Percentiles rank a stretch among this genome's conserved stretches.
Evolutionary conservation across 345 rosid species (phyloP).

Genomic region (Salix dunnii): DNA sequence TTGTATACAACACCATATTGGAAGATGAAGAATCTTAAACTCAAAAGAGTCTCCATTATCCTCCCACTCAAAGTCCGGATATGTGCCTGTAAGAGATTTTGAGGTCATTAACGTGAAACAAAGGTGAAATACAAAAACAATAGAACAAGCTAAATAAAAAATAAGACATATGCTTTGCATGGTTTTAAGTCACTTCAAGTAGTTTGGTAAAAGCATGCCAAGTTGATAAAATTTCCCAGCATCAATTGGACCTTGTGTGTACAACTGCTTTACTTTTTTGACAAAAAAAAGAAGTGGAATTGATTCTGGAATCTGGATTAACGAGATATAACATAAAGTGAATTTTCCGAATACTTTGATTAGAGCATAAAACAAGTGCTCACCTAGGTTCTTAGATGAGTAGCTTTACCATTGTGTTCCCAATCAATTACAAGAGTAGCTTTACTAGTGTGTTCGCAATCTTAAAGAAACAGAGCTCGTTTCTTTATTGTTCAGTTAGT

Average conservation of each 20-base stretch:
- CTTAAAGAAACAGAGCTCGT: too few relatives aligned
- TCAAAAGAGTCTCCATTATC: constrained; percentile 78
- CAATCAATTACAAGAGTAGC: too few relatives aligned
- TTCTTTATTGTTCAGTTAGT: too few relatives aligned
- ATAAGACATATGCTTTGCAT: background rate
- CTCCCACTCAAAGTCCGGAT: constrained; percentile 81
- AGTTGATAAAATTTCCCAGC: background rate
- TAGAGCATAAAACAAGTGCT: too few relatives aligned
- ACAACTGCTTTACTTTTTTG: too few relatives aligned
- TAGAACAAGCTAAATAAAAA: background rate
- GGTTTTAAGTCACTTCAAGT: background rate
- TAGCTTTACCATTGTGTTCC: too few relatives aligned
- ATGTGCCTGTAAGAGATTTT: constrained; percentile 55
- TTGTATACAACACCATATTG: constrained; percentile 96
- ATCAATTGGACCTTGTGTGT: background rate
- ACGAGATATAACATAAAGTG: background rate
- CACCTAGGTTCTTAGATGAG: too few relatives aligned
- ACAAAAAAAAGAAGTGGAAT: background rate
- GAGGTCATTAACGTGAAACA: constrained; percentile 3
- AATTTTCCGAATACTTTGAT: background rate
- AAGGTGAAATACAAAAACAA: background rate
- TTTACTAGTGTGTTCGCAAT: too few relatives aligned
- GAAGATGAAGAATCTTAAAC: constrained; percentile 82
- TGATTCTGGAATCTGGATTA: background rate
- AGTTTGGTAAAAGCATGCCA: too few relatives aligned